Base-by-base conservation (phyloP, 345 rosid genomes). In the Corchorus olitorius region DNA sequence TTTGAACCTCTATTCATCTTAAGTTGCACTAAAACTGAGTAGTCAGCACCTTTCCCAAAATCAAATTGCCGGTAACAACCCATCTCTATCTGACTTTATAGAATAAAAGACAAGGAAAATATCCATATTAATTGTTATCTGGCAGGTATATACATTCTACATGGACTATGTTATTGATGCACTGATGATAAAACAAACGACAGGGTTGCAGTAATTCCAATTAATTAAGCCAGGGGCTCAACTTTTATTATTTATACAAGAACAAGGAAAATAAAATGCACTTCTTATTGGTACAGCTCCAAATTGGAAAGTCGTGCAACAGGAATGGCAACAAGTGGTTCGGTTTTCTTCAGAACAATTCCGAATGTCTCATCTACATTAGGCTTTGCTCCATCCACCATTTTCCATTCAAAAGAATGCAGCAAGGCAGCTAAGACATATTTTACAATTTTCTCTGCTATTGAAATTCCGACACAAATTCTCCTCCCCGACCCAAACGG, bases 401-500 rank as follows among this genome's bases (percentile, higher is more conserved):
- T 11, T 20, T 60, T 35, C 81, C 83, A 77, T 13, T 65, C 53
- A 16, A 77, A 82, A 6, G 76, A 43, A 6, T 72, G 73, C 66
- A 77, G 3, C 15, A 77, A 8, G 0, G 73, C 6, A 60, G 75
- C 81, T 11, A 83, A 17, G 14, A 65, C 35, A 43, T 17, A 13
- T 6, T 19, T 33, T 4, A 59, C 0, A 77, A 77, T 75, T 16
- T 19, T 77, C 20, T 83, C 80, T 0, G 63, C 77, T 9, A 83
- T 1, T 43, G 62, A 43, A 60, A 80, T 52, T 20, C 86, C 77
- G 5, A 65, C 37, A n/a, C 77, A 80, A 3, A 77, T 77, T 41
- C 83, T 83, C 65, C 83, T 74, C 14, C 81, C 67, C 0, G 81
- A 77, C 27, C 80, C 80, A 62, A 78, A 78, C 1, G 78, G 84